Evolutionary conservation across 2,329 filamentous ascomycete genomes (phyloP), one percentile per base, ranked within the genome.

Genomic region (Colletotrichum camelliae): DNA sequence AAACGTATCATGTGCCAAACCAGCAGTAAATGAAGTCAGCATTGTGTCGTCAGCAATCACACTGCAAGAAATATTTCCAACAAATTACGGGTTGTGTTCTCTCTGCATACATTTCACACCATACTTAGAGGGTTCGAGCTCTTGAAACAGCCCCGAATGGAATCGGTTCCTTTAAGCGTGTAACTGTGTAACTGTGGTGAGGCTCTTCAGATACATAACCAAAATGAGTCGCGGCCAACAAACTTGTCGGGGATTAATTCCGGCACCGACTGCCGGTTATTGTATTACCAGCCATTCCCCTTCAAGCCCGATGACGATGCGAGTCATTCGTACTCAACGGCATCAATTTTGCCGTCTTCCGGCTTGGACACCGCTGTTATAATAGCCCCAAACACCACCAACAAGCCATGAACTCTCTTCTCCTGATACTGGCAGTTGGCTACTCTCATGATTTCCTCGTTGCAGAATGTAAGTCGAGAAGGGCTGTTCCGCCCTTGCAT

Each of bases 121-220:
- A 5, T 12, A n/a, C 1, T 4, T 48, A 9, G 9, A 48, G 3
- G 18, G 9, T n/a, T 6, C 10, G 5, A 0, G 39, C 4, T 43
- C 5, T 43, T n/a, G 5, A 43, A 1, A 43, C 8, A 1, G n/a
- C 18, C 0, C n/a, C n/a, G 1, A 43, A 43, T 9, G 18, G 1
- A 6, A n/a, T 9, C 39, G 39, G 3, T n/a, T 43, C n/a, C 4
- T n/a, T 9, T 10, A 10, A 43, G 39, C n/a, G 2, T n/a, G 8
- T 6, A 6, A 48, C n/a, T 48, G n/a, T 1, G 1, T 18, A 48
- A n/a, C 39, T 9, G n/a, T 0, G 39, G 10, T 48, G 39, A n/a
- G 5, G 9, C 39, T 48, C 1, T 48, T 5, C 39, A 4, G 39
- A 48, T 48, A 2, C 39, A n/a, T 48, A 0, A n/a, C 39, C 39